Percentiles rank a stretch among this genome's conserved stretches.
These are phyloP conservation scores for Serpula lacrymans DNA, from an alignment of 768 basidiomycete genomes.

Conservation along the genomic window DNA sequence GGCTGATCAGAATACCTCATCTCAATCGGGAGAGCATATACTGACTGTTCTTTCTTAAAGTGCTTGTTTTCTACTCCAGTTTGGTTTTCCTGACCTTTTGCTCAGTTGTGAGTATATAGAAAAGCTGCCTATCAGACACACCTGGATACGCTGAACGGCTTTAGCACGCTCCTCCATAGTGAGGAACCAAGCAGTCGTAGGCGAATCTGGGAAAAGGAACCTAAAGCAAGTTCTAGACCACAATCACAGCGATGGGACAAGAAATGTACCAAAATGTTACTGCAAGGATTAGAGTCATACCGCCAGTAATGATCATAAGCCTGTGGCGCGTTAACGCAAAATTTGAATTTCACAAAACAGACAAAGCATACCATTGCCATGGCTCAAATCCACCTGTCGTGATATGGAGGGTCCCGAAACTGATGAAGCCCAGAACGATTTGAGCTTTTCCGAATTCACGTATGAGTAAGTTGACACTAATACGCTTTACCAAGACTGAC, in stretches of 20 bases:
- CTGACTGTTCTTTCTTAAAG: conserved; percentile 78
- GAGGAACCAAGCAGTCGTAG: conserved; percentile 73
- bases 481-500: conserved; percentile 27
- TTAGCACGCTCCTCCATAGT: conserved; percentile 57
- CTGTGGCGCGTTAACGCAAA: conserved; percentile 22
- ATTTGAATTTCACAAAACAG: not conserved
- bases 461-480: conserved; percentile 6
- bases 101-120: not conserved
- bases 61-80: conserved; percentile 80
- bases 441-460: conserved; percentile 41
- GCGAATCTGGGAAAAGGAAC: conserved; percentile 73
- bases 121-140: conserved; percentile 14
- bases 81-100: conserved; percentile 56
- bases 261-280: conserved; percentile 50
- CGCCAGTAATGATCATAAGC: conserved; percentile 72
- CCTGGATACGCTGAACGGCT: conserved; percentile 67
- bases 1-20: too few relatives aligned
- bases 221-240: too few relatives aligned
- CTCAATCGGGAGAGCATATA: conserved; percentile 11
- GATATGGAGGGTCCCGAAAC: conserved; percentile 66
- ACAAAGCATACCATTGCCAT: conserved; percentile 64
- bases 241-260: not conserved
- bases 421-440: conserved; percentile 66
- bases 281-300: conserved; percentile 51
- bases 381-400: conserved; percentile 54